These are phyloP conservation scores for Sonneratia alba DNA, from an alignment of 345 rosid genomes.

Conservation along the genomic window DNA sequence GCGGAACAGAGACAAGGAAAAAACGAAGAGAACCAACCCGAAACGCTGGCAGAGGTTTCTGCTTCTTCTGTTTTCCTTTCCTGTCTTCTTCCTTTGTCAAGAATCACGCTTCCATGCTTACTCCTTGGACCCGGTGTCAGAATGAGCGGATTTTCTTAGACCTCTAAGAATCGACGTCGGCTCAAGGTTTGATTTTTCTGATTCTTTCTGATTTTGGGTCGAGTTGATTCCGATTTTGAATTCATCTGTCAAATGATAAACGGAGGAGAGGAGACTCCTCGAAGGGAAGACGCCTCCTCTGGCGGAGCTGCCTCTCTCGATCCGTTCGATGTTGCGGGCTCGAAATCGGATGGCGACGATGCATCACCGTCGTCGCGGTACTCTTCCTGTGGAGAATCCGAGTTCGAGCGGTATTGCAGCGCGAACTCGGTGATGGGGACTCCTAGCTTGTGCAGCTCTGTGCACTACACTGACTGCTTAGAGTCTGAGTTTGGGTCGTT, in stretches of 20 bases:
- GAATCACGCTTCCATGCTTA: neutral
- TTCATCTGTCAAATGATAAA: constrained; percentile 32
- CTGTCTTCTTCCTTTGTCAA: neutral
- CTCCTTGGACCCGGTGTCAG: neutral
- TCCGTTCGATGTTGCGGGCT: constrained; percentile 17
- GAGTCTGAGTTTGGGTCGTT: constrained; percentile 61
- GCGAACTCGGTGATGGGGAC: constrained; percentile 79
- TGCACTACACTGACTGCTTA: constrained; percentile 39
- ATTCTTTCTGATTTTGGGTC: neutral
- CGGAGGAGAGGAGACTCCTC: constrained; percentile 35
- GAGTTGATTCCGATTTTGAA: neutral
- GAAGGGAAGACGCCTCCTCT: constrained; percentile 28
- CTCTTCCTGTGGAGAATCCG: constrained; percentile 83
- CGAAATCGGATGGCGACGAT: constrained; percentile 29
- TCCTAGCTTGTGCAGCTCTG: constrained; percentile 57
- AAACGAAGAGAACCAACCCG: neutral
- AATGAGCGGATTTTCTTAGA: neutral
- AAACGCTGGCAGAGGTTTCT: neutral
- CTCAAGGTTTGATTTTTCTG: constrained; percentile 1
- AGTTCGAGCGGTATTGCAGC: constrained; percentile 70
- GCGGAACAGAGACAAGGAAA: neutral
- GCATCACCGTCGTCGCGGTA: constrained; percentile 55
- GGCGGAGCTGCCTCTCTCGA: constrained; percentile 33
- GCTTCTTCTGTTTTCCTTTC: neutral
- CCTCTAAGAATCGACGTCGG: neutral